Evolutionary conservation across 352 stramenopile genomes (phyloP), one percentile per base, ranked within the genome.

Genomic region (Phytophthora tentaculata): DNA sequence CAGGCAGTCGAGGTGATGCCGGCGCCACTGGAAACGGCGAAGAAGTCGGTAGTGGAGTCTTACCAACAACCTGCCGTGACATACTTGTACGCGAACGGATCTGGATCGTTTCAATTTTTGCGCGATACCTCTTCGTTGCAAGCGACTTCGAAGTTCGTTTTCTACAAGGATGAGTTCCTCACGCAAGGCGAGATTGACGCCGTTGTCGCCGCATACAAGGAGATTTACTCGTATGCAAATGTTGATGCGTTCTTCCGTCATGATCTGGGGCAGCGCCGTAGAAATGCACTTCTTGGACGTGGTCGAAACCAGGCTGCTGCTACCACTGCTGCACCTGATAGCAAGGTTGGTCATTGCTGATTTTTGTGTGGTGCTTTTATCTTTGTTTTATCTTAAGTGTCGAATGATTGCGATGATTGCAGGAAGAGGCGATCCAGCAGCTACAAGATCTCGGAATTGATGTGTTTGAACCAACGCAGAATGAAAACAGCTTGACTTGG

Each of bases 81-180:
- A 22, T 96, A 90, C 54, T 53, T 96, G 61, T 95, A 94, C 61
- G 50, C 76, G 0, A 84, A 83, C 44, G 86, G 86, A 7, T 83
- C 81, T n/a, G 88, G 88, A 0, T 95, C 86, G 29, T 94, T 96
- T 48, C 88, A 94, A 56, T 94, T 94, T 54, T 55, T 93, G 56
- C 80, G 82, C 6, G 84, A 90, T 58, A 68, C 72, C 23, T 77
- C 74, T 13, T 68, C 66, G 17, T 69, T 79, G 63, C 71, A 78
- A 56, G 77, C 76, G 20, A 56, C 58, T 9, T 69, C 72, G 26
- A 83, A 80, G 53, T 96, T 96, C 55, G 80, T 96, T 23, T 92
- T 95, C 29, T 96, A 92, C 70, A 96, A 94, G 62, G 88, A 96
- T 53, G 83, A 94, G n/a, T 87, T 73, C 23, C 49, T 96, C 14